phyloP scores from a whole-genome alignment of 306 rosid genomes.

The Castanospermum australe region DNA sequence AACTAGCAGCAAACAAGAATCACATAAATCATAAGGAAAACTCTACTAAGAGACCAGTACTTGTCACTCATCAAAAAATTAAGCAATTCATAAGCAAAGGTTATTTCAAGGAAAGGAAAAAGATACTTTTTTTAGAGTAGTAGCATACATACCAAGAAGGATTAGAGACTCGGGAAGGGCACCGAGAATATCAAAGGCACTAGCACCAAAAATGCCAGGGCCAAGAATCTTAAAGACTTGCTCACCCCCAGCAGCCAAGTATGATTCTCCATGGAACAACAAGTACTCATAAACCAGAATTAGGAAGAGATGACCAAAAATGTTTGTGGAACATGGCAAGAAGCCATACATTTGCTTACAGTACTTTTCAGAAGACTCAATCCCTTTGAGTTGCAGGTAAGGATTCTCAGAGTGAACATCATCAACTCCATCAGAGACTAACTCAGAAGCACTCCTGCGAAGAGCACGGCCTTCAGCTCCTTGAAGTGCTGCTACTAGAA shows the following conservation, averaged over 20 bases:
- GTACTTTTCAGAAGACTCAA: not conserved
- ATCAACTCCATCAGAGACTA: slow-evolving; percentile 23
- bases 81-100: not conserved
- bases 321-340: slow-evolving; percentile 41
- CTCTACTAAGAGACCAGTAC: not conserved
- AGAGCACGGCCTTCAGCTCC: slow-evolving; percentile 20
- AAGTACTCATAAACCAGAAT: slow-evolving; percentile 40
- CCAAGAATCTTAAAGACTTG: slow-evolving; percentile 44
- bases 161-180: not conserved
- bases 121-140: not conserved
- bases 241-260: slow-evolving; percentile 34
- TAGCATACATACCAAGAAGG: not conserved
- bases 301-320: slow-evolving; percentile 36
- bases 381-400: not conserved
- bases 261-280: slow-evolving; percentile 41
- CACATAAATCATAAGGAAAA: not conserved
- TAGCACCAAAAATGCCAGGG: slow-evolving; percentile 33
- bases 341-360: slow-evolving; percentile 46
- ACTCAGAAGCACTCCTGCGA: not conserved
- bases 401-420: not conserved
- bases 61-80: not conserved
- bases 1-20: not conserved
- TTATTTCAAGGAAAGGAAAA: not conserved
- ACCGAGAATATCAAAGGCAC: not conserved
- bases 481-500: not conserved